These are phyloP conservation scores for Entonaema liquescens DNA, from an alignment of 495 filamentous ascomycete genomes.

Conservation along the genomic window DNA sequence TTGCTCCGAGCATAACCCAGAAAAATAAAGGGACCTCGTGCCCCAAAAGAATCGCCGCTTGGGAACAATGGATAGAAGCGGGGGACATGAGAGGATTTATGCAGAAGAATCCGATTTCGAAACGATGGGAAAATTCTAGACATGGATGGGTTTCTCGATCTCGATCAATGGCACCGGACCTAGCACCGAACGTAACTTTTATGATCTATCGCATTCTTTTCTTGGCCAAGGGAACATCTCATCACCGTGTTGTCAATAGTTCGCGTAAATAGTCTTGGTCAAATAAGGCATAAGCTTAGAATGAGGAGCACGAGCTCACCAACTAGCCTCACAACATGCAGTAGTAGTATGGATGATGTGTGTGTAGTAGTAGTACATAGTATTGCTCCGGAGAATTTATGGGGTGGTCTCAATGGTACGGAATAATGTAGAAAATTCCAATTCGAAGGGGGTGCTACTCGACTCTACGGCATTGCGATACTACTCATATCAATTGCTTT, in stretches of 20 bases:
- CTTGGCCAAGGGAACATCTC: constrained; percentile 15
- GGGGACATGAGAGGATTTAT: neutral
- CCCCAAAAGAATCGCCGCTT: neutral
- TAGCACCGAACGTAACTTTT: constrained; percentile 4
- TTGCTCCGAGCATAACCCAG: too few species aligned
- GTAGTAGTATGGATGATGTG: neutral
- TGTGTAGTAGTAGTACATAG: neutral
- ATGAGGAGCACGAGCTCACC: constrained; percentile 20
- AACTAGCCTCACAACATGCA: constrained; percentile 10
- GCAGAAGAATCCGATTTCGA: constrained; percentile 32
- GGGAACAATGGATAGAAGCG: neutral
- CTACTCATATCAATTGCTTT: neutral
- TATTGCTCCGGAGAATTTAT: neutral
- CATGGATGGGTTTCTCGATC: constrained; percentile 28
- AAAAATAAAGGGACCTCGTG: neutral
- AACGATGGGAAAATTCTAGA: constrained; percentile 30
- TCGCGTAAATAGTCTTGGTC: constrained; percentile 7
- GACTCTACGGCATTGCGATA: neutral
- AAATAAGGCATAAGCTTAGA: constrained; percentile 30
- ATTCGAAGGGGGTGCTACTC: neutral
- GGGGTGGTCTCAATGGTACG: neutral
- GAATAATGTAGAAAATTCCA: constrained; percentile 1
- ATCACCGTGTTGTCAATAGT: constrained; percentile 12
- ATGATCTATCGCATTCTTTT: constrained; percentile 10
- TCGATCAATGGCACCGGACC: constrained; percentile 20